Percentiles rank a stretch among this genome's conserved stretches.
Conservation (phyloP, 2,329 filamentous ascomycete species). For the Aspergillus sergii region DNA sequence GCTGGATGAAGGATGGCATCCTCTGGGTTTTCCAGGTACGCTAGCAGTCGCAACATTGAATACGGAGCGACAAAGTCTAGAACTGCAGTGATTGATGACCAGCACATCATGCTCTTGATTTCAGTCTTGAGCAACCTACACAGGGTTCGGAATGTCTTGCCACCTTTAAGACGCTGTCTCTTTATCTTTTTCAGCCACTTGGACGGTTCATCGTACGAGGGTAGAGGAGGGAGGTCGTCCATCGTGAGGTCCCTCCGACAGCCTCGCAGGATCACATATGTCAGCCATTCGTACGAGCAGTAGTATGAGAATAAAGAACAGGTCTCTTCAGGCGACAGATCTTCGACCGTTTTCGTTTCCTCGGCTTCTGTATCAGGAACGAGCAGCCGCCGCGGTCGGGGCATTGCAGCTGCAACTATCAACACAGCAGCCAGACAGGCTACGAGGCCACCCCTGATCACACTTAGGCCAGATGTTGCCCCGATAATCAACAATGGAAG, state of each 20-base stretch:
- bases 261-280: conserved; percentile 32
- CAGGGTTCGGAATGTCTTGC: conserved; percentile 31
- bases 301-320: conserved; percentile 37
- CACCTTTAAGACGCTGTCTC: conserved; percentile 26
- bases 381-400: conserved; percentile 21
- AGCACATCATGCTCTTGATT: conserved; percentile 31
- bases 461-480: conserved; percentile 18
- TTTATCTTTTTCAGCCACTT: conserved; percentile 30
- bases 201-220: conserved; percentile 33
- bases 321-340: conserved; percentile 33
- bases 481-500: conserved; percentile 29
- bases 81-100: conserved; percentile 25
- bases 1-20: conserved; percentile 52
- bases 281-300: conserved; percentile 38
- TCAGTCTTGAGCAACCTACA: conserved; percentile 27
- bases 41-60: conserved; percentile 57
- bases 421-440: conserved; percentile 20
- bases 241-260: conserved; percentile 31
- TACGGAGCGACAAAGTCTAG: conserved; percentile 57
- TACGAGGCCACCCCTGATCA: conserved; percentile 21
- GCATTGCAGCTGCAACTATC: conserved; percentile 19
- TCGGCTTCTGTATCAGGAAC: conserved; percentile 21
- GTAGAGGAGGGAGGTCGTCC: conserved; percentile 36
- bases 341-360: conserved; percentile 8
- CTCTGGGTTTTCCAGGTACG: conserved; percentile 53